Conservation (phyloP, 2,329 filamentous ascomycete genomes). For the Fusarium sambucinum region DNA sequence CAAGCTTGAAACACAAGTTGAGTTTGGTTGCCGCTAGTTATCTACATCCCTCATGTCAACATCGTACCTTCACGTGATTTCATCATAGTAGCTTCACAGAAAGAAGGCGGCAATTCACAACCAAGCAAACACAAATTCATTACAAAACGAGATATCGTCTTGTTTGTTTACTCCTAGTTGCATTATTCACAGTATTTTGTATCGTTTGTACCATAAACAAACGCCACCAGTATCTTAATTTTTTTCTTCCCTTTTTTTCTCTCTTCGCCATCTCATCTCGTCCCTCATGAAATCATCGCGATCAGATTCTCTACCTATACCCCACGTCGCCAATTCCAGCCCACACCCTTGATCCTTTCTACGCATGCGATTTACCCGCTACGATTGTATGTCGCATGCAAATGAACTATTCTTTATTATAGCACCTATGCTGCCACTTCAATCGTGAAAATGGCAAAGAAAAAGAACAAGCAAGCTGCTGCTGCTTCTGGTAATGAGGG, state of each 20-base stretch:
- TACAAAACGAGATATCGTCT: background rate
- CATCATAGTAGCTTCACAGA: conserved; percentile 17
- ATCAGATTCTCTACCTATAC: conserved; percentile 27
- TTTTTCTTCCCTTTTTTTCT: background rate
- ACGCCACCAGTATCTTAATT: background rate
- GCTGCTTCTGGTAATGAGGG: conserved; percentile 55
- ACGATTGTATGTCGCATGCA: background rate
- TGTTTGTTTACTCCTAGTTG: background rate
- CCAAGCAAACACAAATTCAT: background rate
- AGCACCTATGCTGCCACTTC: conserved; percentile 11
- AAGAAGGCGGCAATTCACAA: conserved; percentile 23
- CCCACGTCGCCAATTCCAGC: conserved; percentile 35
- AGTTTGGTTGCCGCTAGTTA: conserved; percentile 12
- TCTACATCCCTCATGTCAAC: conserved; percentile 8
- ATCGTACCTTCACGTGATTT: conserved; percentile 34
- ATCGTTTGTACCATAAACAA: background rate
- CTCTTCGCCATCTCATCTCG: background rate
- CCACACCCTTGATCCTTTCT: conserved; percentile 24
- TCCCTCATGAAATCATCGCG: conserved; percentile 28
- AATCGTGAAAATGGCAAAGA: conserved; percentile 57
- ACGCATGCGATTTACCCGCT: conserved; percentile 12
- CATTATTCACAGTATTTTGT: background rate
- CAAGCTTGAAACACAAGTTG: background rate
- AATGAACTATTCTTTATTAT: conserved; percentile 4
- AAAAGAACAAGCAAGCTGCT: conserved; percentile 61